A percentile compares a stretch with the other conserved stretches of the same genome.
These are phyloP conservation scores for Malus hybrid DNA, from an alignment of 331 rosid species.

Conservation along the genomic window DNA sequence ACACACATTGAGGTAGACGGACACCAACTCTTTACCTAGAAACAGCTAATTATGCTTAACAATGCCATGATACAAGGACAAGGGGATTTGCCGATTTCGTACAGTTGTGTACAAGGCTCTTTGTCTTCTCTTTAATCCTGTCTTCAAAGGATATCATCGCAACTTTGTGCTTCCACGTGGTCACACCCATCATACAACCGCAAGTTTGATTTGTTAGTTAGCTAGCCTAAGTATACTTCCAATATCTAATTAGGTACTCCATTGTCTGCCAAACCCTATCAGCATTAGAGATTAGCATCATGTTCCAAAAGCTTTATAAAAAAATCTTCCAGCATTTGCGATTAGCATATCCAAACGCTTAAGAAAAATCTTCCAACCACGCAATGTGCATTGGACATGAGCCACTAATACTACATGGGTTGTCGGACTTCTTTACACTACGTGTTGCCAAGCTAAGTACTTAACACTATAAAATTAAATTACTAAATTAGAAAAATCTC, in stretches of 20 bases:
- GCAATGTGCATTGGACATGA: not conserved
- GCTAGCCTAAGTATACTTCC: not conserved
- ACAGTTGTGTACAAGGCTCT: not conserved
- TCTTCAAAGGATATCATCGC: constrained; percentile 8
- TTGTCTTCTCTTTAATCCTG: constrained; percentile 8
- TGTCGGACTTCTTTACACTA: not conserved
- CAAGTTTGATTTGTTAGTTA: not conserved
- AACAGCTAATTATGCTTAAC: constrained; percentile 20
- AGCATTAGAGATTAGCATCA: not conserved
- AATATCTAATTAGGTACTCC: not conserved
- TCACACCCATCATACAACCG: not conserved
- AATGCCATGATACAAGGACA: constrained; percentile 2
- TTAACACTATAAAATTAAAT: not conserved
- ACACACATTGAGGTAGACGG: constrained; percentile 6
- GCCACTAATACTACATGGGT: not conserved
- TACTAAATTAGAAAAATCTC: not conserved
- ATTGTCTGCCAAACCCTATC: not conserved
- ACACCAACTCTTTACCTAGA: constrained; percentile 12
- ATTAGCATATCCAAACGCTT: not conserved
- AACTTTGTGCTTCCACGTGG: constrained; percentile 11
- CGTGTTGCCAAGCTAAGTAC: not conserved
- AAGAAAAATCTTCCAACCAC: not conserved
- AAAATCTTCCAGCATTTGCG: not conserved
- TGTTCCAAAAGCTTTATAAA: not conserved
- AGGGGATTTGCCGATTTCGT: not conserved